Base-by-base conservation (phyloP, 2,329 filamentous ascomycete genomes). In the Fusarium sp. region DNA sequence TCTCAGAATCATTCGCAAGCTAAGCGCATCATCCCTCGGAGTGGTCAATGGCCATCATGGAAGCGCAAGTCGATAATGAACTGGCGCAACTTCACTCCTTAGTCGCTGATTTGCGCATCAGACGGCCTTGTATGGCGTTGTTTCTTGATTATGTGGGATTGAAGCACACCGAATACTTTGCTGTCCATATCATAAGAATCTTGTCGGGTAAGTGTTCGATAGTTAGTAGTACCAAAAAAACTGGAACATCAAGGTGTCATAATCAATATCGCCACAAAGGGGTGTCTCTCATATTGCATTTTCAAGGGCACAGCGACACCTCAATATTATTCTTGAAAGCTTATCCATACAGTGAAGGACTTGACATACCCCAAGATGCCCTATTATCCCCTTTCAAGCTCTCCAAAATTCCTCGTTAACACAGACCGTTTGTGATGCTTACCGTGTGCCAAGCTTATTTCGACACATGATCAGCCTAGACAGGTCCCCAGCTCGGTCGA, bases 381-480 rank as follows among this genome's bases (percentile, higher is more conserved):
- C 16, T 27, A 21, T 57, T 23, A 35, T 57, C 21, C 16, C 39
- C 45, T n/a, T 41, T 48, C 14, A 31, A 44, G 44, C 35, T 51
- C 35, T 42, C 27, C 19, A 54, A 66, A 57, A 62, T 23, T 54
- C 23, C 48, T 63, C 27, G 15, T 66, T 41, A 45, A 41, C 21
- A 33, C 21, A 67, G 62, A 45, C 45, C 33, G 56, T 52, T 54
- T 33, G 25, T 57, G 66, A 29, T 66, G 55, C 60, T 60, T 66
- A 61, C 61, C 45, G 55, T 72, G 65, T 56, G 69, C 38, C 65
- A 59, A 72, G 69, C 46, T 73, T 56, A 66, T 70, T 52, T 73
- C 37, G 65, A 66, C 69, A 69, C 69, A 72, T 72, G 69, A 73
- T 73, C 69, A 72, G 31, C 48, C 52, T 51, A 60, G 69, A 72